Evolutionary conservation across 768 basidiomycete species (phyloP).

Genomic region (Filobasidium floriforme): DNA sequence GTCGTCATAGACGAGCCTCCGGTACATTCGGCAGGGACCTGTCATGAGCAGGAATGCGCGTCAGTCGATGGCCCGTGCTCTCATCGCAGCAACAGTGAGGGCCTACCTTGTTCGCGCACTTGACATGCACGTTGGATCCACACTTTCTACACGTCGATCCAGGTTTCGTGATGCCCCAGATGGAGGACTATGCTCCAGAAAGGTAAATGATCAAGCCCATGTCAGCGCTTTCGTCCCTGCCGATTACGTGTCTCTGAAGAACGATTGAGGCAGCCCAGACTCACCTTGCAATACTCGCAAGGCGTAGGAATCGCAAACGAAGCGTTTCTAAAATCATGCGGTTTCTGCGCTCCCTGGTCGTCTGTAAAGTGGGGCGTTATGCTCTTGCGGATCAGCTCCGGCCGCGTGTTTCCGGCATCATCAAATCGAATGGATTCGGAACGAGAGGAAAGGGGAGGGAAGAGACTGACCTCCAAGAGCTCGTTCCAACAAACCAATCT

Average conservation of each 20-base stretch:
- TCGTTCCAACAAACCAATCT: conserved; percentile 7
- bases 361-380: too few species aligned
- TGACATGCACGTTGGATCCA: conserved; percentile 14
- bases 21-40: conserved; percentile 6
- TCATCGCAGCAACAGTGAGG: background rate
- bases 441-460: background rate
- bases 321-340: conserved; percentile 16
- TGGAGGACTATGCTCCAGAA: conserved; percentile 1
- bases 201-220: background rate
- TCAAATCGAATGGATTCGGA: too few species aligned
- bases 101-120: conserved; percentile 18
- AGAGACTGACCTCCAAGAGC: conserved; percentile 11
- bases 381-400: too few species aligned
- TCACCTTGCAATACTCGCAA: conserved; percentile 19
- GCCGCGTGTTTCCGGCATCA: too few species aligned
- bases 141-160: conserved; percentile 13
- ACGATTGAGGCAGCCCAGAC: background rate
- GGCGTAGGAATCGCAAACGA: conserved; percentile 19
- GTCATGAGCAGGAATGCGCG: background rate
- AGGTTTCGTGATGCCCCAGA: conserved; percentile 18
- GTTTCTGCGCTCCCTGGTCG: conserved; percentile 14
- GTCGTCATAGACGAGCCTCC: background rate
- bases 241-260: too few species aligned
- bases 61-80: background rate
- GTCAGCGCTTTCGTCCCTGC: background rate